Evolutionary conservation across 495 filamentous ascomycete species (phyloP).

Genomic region (Neurospora sp.): DNA sequence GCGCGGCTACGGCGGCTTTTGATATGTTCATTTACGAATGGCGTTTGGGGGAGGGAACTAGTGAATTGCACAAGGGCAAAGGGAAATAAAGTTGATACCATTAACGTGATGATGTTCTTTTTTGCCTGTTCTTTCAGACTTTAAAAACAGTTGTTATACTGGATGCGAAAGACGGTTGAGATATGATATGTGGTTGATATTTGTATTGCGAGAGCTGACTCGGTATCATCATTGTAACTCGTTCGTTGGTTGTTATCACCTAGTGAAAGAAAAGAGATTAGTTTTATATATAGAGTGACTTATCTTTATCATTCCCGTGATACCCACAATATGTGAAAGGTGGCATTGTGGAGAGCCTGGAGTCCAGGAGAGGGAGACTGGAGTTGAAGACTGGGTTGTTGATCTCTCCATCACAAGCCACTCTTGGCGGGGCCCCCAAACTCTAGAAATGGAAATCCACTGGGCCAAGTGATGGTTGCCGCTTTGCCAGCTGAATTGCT

Average conservation of each 20-base stretch:
- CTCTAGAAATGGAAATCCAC: not conserved
- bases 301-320: not conserved
- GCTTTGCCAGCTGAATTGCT: not conserved
- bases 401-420: not conserved
- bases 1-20: not conserved
- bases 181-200: not conserved
- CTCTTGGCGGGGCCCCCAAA: not conserved
- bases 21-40: not conserved
- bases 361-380: not conserved
- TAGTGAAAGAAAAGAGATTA: not conserved
- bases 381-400: not conserved
- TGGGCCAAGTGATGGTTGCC: not conserved
- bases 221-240: not conserved
- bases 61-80: not conserved
- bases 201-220: not conserved
- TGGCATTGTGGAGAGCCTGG: not conserved
- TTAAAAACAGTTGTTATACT: not conserved
- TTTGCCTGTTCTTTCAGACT: not conserved
- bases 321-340: not conserved
- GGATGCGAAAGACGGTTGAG: not conserved
- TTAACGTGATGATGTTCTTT: not conserved
- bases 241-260: not conserved
- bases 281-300: not conserved
- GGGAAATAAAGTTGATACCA: not conserved
- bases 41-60: not conserved